Base-by-base conservation (phyloP, 2,329 filamentous ascomycete species). In the Fusarium chuoi region DNA sequence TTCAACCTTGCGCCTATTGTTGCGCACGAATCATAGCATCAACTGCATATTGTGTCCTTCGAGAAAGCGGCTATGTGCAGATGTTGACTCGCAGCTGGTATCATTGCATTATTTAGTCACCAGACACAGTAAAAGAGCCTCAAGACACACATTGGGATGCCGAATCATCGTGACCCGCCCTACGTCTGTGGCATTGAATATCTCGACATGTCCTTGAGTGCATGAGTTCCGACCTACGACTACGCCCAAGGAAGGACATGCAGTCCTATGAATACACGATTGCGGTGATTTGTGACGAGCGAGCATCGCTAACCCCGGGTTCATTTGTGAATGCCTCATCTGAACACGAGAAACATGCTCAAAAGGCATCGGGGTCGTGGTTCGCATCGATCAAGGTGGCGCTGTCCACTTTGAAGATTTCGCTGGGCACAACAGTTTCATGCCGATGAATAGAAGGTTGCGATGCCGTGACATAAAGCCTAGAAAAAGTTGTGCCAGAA, bases 301-400 rank as follows among this genome's bases (percentile, higher is more conserved):
- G 64, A 57, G 62, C 49, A 69, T 36, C 33, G 33, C 54, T 10
- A 30, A 52, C 13, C 18, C 33, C 33, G n/a, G 49, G n/a, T 26
- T 26, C 13, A 10, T 48, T 38, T 49, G 54, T 28, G 38, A 58
- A 33, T 59, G 38, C 41, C 67, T 63, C 52, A 51, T 69, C 65
- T 70, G 71, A 77, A 75, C 74, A 77, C 73, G 70, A 73, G 70
- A 68, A 60, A 59, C 64, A 65, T 65, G 48, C 62, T 52, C 63
- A 63, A 62, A 33, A 58, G n/a, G 58, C 26, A 61, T 71, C 60
- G 58, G 65, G 49, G 44, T 30, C 33, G 68, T 70, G 49, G 46
- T 44, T 36, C 65, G 51, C 46, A 60, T 55, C 39, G 60, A 54
- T 58, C 54, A 60, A 33, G 45, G 56, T 58, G 66, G 66, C 49